Evolutionary conservation across 768 basidiomycete genomes (phyloP).

Genomic region (Termitomyces sp.): DNA sequence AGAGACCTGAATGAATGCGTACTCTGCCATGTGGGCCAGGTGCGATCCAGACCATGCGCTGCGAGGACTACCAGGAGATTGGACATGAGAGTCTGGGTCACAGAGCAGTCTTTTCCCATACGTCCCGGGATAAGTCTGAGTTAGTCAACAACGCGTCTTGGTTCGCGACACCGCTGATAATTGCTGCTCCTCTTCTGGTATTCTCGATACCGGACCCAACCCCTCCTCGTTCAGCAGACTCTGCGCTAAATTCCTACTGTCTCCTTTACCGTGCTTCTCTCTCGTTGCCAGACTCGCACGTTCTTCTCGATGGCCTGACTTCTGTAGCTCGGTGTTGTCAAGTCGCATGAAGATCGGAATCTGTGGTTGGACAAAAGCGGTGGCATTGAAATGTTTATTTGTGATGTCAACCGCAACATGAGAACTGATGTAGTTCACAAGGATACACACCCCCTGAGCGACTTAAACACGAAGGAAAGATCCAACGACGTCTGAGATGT

Average conservation of each 20-base stretch:
- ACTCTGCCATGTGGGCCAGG: not conserved
- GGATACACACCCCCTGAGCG: constrained; percentile 66
- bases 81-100: no score
- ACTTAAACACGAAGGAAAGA: constrained; percentile 47
- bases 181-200: constrained; percentile 11
- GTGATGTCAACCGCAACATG: constrained; percentile 9
- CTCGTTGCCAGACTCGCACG: constrained; percentile 68
- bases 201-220: constrained; percentile 19
- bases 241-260: constrained; percentile 34
- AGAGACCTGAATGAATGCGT: no score
- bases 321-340: constrained; percentile 57
- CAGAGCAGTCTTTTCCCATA: not conserved
- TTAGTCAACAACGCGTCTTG: no score
- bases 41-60: no score
- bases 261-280: constrained; percentile 76
- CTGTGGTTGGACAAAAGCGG: constrained; percentile 60
- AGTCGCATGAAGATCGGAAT: constrained; percentile 42
- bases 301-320: constrained; percentile 71
- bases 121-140: no score
- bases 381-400: constrained; percentile 34
- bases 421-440: not conserved
- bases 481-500: constrained; percentile 24
- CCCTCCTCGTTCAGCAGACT: constrained; percentile 17
- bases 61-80: constrained; percentile 11
- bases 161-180: not conserved